These are phyloP conservation scores for Pichia nakasei DNA, from an alignment of 805 yeast species.

Conservation along the genomic window DNA sequence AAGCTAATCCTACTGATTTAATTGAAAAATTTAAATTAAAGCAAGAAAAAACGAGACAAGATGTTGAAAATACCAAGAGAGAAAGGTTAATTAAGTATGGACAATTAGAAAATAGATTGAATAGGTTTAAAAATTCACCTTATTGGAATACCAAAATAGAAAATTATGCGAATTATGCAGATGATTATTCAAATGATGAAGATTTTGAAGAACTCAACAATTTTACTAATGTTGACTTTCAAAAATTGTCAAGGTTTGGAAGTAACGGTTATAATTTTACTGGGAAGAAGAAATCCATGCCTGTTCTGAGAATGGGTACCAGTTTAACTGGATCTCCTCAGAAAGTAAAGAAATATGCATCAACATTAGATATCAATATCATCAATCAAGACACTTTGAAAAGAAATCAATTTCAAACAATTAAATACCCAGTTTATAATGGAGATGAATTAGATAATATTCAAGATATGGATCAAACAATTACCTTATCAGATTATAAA, in stretches of 20 bases:
- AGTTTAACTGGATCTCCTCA: conserved; percentile 14
- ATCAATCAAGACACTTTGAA: background rate
- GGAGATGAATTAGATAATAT: conserved; percentile 21
- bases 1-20: conserved; percentile 13
- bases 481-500: conserved; percentile 20
- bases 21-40: conserved; percentile 12
- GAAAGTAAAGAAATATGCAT: conserved; percentile 21
- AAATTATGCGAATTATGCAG: background rate
- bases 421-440: conserved; percentile 14
- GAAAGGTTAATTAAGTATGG: conserved; percentile 3
- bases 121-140: background rate
- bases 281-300: conserved; percentile 20
- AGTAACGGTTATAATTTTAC: conserved; percentile 5
- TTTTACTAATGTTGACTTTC: conserved; percentile 4
- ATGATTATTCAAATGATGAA: conserved; percentile 17
- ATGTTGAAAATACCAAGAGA: conserved; percentile 9
- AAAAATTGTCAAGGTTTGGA: conserved; percentile 7
- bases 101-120: background rate
- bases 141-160: background rate
- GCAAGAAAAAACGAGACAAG: conserved; percentile 14
- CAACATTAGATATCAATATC: conserved; percentile 19
- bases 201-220: conserved; percentile 22
- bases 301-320: conserved; percentile 14
- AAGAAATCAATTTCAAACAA: background rate
- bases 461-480: conserved; percentile 21